A percentile compares a stretch with the other conserved stretches of the same genome.
Evolutionary conservation across 306 rosid genomes (phyloP).

Genomic region (Parietaria judaica): DNA sequence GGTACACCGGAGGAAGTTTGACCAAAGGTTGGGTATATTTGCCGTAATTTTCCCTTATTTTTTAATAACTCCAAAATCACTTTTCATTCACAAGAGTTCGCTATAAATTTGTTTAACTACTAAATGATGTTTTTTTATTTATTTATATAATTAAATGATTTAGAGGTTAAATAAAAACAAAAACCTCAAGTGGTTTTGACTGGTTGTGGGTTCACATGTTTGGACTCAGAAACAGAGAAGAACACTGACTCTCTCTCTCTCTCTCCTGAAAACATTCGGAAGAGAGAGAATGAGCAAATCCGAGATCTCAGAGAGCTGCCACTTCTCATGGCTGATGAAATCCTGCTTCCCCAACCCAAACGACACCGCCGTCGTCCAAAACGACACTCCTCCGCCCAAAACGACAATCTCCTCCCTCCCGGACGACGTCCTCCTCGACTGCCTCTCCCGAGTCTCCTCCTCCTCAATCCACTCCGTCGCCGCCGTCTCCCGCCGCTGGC

Average conservation of each 20-base stretch:
- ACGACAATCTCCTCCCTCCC: conserved; percentile 52
- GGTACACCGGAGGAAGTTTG: too few relatives aligned
- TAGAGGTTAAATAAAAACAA: not conserved
- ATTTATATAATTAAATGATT: too few relatives aligned
- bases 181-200: not conserved
- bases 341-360: conserved; percentile 56
- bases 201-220: conserved; percentile 4
- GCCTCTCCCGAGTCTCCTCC: conserved; percentile 42
- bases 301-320: conserved; percentile 45
- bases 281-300: not conserved
- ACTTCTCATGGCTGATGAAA: conserved; percentile 65
- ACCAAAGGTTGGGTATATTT: too few relatives aligned
- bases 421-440: conserved; percentile 54
- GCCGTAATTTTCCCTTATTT: too few relatives aligned
- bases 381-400: conserved; percentile 2
- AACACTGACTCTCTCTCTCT: not conserved
- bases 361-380: conserved; percentile 13
- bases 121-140: too few relatives aligned
- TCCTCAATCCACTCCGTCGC: conserved; percentile 41
- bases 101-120: too few relatives aligned
- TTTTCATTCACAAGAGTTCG: too few relatives aligned
- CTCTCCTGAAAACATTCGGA: not conserved
- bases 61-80: too few relatives aligned
- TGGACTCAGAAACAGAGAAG: not conserved
- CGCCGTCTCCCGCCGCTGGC: conserved; percentile 57